These are phyloP conservation scores for Magnolia changhungtana DNA, from an alignment of 164 flowering plant species.

Conservation along the genomic window DNA sequence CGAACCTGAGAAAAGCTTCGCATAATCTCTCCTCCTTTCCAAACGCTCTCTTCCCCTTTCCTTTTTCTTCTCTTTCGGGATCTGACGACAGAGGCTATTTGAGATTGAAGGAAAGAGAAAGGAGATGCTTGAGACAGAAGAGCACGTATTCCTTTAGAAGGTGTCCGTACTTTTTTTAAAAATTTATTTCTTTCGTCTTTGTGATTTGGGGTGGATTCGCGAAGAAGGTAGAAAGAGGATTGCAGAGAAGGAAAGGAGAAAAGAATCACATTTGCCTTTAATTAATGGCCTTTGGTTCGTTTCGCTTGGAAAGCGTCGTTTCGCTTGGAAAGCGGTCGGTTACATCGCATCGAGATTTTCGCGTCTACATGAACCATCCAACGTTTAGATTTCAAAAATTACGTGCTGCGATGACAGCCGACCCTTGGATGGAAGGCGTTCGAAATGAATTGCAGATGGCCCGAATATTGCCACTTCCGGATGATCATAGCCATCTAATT, in stretches of 20 bases:
- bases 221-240: too few relatives aligned
- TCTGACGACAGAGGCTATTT: neutral
- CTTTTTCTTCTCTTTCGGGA: neutral
- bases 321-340: constrained; percentile 5
- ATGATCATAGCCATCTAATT: too few relatives aligned
- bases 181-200: neutral
- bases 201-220: neutral
- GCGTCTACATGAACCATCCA: neutral
- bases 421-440: too few relatives aligned
- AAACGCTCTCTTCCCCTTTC: neutral
- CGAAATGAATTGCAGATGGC: too few relatives aligned
- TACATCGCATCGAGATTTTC: neutral
- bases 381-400: neutral
- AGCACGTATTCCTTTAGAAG: neutral
- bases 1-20: neutral
- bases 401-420: too few relatives aligned
- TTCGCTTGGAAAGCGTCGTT: constrained; percentile 8
- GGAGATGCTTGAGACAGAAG: neutral
- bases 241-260: neutral
- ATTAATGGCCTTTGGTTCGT: neutral
- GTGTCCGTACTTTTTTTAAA: neutral
- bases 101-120: neutral
- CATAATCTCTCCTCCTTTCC: neutral
- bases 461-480: too few relatives aligned
- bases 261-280: neutral